A percentile compares a stretch with the other conserved stretches of the same genome.
These are phyloP conservation scores for Mikania micrantha DNA, from an alignment of 129 eudicot species.

Conservation along the genomic window DNA sequence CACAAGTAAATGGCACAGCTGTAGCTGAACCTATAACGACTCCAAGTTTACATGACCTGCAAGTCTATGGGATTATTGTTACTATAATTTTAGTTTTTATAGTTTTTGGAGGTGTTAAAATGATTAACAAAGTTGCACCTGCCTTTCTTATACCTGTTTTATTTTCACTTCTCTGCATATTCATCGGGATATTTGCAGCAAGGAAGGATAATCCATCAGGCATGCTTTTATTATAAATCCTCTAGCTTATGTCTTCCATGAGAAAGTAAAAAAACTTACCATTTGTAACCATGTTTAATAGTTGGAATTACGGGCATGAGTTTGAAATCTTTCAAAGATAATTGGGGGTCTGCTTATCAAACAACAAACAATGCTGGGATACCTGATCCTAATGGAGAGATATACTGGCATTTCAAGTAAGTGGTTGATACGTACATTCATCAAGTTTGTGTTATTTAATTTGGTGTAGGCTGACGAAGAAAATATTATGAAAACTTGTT, in stretches of 20 bases:
- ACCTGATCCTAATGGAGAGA: slow-evolving; percentile 86
- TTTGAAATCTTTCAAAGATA: slow-evolving; percentile 57
- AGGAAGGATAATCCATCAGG: slow-evolving; percentile 70
- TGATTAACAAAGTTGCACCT: slow-evolving; percentile 96
- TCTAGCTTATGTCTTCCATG: slow-evolving; percentile 1
- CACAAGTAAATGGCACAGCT: slow-evolving; percentile 68
- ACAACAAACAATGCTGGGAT: slow-evolving; percentile 88
- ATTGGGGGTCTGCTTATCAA: slow-evolving; percentile 84
- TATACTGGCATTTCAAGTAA: slow-evolving; percentile 90
- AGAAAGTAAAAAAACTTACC: background rate
- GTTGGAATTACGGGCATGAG: slow-evolving; percentile 96
- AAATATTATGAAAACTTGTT: background rate
- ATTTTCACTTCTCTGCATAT: slow-evolving; percentile 80
- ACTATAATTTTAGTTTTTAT: slow-evolving; percentile 85
- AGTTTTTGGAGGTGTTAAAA: slow-evolving; percentile 97
- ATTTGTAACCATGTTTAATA: slow-evolving; percentile 16
- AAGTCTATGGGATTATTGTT: slow-evolving; percentile 86
- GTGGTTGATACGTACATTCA: slow-evolving; percentile 8
- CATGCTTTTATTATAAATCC: background rate
- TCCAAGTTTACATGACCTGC: slow-evolving; percentile 95
- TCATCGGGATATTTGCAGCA: slow-evolving; percentile 73
- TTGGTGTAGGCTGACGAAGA: background rate
- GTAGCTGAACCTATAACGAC: slow-evolving; percentile 63
- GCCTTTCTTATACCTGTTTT: slow-evolving; percentile 95
- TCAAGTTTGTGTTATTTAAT: background rate